Base-by-base conservation (phyloP, 2,329 filamentous ascomycete genomes). In the Sporothrix globosa region DNA sequence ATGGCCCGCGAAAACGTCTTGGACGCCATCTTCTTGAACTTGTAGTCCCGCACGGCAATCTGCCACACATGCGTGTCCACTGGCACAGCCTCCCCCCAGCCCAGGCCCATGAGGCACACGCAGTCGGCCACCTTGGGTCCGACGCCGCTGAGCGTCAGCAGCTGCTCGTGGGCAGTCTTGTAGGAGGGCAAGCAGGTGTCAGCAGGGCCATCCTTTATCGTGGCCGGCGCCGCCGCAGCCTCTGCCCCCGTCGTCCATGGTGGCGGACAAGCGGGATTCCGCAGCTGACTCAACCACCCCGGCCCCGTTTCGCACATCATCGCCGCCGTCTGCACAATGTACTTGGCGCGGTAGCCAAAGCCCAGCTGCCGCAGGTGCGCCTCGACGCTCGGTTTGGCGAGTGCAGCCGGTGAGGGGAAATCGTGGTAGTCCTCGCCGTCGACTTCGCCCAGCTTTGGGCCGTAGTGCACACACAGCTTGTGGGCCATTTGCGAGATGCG, bases 21-120 rank as follows among this genome's bases (percentile, higher is more conserved):
- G 72, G 80, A 91, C 77, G 92, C 95, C 0, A 24, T 27, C 52
- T 68, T 68, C 44, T 73, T 73, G 76, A 99, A 97, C 71, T 90
- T 93, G 81, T 99, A 99, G 79, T 99, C 96, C 68, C 96, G 86
- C 79, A 96, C 92, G 0, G 96, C 96, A 77, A 99, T 98, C 82
- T 98, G 94, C 95, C 94, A 98, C 14, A 99, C 93, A 80, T 99
- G 96, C 1, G 96, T 99, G 79, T 99, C 96, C 44, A 99, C 92
- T 0, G 96, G 96, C 1, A 99, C 94, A 2, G 94, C 90, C 80
- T 98, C 95, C 44, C 91, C 91, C 95, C 96, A 99, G 39, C 94
- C 95, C 17, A 99, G 82, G 0, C 96, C 96, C 91, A 99, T 97
- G 24, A 99, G 83, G 77, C 92, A 97, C 9, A 98, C 94, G 77